These are phyloP conservation scores for Arthrobotrys musiformis DNA, from an alignment of 2,329 filamentous ascomycete species.

Conservation along the genomic window DNA sequence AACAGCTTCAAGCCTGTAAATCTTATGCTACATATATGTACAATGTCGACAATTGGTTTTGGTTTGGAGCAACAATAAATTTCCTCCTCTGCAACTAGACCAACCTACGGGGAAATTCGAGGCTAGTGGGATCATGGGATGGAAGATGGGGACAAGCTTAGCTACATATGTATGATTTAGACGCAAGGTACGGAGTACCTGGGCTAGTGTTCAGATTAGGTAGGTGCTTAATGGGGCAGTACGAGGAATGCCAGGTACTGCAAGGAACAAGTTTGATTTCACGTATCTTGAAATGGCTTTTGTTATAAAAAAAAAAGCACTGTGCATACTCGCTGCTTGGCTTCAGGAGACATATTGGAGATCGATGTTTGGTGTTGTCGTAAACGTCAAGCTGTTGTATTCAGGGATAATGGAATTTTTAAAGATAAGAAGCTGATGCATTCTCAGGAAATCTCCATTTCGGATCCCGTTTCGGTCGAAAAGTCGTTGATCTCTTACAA, in stretches of 20 bases:
- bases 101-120: too few relatives aligned
- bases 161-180: background rate
- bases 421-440: conserved; percentile 37
- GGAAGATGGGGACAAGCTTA: background rate
- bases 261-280: conserved; percentile 41
- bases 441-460: conserved; percentile 40
- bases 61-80: background rate
- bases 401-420: conserved; percentile 21
- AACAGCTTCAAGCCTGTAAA: too few relatives aligned
- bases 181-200: conserved; percentile 35
- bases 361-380: background rate
- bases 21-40: background rate
- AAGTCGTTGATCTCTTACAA: conserved; percentile 32
- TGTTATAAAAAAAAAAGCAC: conserved; percentile 15
- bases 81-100: background rate
- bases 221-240: conserved; percentile 27
- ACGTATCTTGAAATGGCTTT: conserved; percentile 19
- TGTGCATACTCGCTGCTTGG: background rate
- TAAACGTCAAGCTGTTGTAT: background rate
- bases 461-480: conserved; percentile 32
- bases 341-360: background rate
- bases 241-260: conserved; percentile 45
- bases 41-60: background rate
- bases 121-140: background rate
- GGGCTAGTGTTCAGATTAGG: conserved; percentile 33